phyloP scores from a whole-genome alignment of 768 basidiomycete species.

The Trametes cubensis region DNA sequence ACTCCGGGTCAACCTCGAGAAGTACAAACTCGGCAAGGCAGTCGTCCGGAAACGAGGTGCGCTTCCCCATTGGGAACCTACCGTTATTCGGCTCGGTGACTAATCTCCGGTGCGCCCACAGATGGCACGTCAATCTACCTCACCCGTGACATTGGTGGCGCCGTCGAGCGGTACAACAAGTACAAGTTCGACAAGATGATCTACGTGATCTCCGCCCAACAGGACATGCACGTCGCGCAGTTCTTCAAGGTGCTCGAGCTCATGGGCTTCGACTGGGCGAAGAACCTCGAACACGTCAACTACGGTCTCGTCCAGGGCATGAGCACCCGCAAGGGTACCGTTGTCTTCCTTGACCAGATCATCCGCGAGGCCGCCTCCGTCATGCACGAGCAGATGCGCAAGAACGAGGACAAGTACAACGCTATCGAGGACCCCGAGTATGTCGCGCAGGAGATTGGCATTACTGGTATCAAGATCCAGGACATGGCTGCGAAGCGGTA shows the following conservation, averaged over 20 bases:
- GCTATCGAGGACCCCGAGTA: conserved; percentile 85
- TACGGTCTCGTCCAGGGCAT: conserved; percentile 93
- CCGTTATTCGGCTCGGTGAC: not conserved
- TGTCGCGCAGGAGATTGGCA: conserved; percentile 82
- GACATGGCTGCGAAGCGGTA: conserved; percentile 95
- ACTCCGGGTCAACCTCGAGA: conserved; percentile 82
- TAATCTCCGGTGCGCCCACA: conserved; percentile 33
- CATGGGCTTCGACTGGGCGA: conserved; percentile 89
- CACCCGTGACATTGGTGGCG: conserved; percentile 93
- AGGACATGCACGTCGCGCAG: conserved; percentile 86
- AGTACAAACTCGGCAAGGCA: conserved; percentile 90
- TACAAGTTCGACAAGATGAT: conserved; percentile 93
- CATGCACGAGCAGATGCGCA: conserved; percentile 97
- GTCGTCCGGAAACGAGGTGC: conserved; percentile 84
- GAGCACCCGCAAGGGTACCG: conserved; percentile 92
- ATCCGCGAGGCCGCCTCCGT: conserved; percentile 83
- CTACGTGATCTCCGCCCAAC: conserved; percentile 87
- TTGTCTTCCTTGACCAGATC: conserved; percentile 93
- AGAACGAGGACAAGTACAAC: conserved; percentile 90
- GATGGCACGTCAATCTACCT: conserved; percentile 95
- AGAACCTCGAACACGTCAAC: conserved; percentile 83
- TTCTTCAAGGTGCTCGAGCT: conserved; percentile 92
- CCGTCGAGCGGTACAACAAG: conserved; percentile 88
- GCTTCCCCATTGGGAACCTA: conserved; percentile 19
- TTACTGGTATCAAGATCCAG: conserved; percentile 96